A percentile compares a stretch with the other conserved stretches of the same genome.
Conservation (phyloP, 495 filamentous ascomycete genomes). For the Penicillium simplicissimum region DNA sequence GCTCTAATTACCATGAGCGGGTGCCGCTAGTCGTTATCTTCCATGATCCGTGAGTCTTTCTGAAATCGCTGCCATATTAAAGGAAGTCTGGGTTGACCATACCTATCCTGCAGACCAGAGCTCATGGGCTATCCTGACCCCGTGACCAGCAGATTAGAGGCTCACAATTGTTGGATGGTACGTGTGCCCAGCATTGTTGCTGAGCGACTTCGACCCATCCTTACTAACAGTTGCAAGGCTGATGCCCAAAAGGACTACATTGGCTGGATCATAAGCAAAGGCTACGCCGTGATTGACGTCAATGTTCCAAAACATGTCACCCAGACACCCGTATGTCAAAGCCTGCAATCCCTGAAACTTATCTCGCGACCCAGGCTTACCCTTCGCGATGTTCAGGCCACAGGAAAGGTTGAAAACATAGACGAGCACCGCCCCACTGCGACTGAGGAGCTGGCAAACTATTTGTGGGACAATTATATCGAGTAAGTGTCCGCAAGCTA, state of each 20-base stretch:
- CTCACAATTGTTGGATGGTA: conserved; percentile 86
- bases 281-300: conserved; percentile 82
- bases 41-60: conserved; percentile 69
- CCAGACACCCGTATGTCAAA: conserved; percentile 28
- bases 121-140: conserved; percentile 67
- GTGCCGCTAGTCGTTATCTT: conserved; percentile 72
- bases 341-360: background rate
- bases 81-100: background rate
- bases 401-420: conserved; percentile 43
- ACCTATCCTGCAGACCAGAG: conserved; percentile 60
- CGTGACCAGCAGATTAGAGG: conserved; percentile 66
- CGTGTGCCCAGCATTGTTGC: conserved; percentile 31
- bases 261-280: conserved; percentile 72
- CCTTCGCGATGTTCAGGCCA: conserved; percentile 29
- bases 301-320: conserved; percentile 80
- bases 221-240: conserved; percentile 59
- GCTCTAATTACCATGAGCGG: conserved; percentile 52
- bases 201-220: background rate
- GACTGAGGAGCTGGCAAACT: conserved; percentile 74
- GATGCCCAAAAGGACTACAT: conserved; percentile 78
- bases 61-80: background rate
- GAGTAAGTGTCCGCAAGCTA: conserved; percentile 49
- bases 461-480: conserved; percentile 97
- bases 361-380: background rate
- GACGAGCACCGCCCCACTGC: conserved; percentile 48